Evolutionary conservation across 2,329 filamentous ascomycete genomes (phyloP).

Genomic region (Madurella mycetomatis): DNA sequence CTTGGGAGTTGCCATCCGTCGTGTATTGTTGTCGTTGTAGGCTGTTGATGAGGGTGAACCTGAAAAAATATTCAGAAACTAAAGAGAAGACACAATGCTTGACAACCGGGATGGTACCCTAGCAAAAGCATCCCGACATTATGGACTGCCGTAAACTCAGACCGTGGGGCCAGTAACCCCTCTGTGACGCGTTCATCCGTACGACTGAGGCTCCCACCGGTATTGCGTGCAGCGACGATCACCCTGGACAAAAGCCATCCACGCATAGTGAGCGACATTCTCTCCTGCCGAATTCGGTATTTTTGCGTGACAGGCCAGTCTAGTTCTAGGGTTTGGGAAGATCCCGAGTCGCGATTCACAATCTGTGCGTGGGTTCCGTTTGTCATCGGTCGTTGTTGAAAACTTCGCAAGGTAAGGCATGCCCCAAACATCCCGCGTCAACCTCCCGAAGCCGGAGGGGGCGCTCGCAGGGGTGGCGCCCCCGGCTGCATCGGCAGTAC

Average conservation of each 20-base stretch:
- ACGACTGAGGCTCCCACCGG: not conserved
- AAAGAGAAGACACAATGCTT: not conserved
- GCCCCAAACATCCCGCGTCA: not conserved
- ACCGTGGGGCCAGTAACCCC: not conserved
- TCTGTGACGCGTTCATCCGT: not conserved
- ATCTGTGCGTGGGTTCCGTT: not conserved
- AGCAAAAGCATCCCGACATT: not conserved
- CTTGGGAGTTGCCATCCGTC: not conserved
- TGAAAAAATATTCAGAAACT: not conserved
- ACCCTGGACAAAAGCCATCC: not conserved
- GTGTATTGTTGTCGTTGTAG: too few relatives aligned
- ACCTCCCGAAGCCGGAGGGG: constrained; percentile 1
- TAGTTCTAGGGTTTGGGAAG: not conserved
- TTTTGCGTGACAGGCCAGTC: not conserved
- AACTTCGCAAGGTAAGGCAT: not conserved
- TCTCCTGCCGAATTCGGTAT: not conserved
- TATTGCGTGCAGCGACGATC: not conserved
- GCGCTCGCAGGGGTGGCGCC: not conserved
- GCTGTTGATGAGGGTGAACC: not conserved
- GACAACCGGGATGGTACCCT: not conserved
- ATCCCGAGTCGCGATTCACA: not conserved
- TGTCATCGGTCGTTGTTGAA: not conserved
- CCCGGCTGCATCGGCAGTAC: not conserved
- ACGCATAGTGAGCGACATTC: not conserved
- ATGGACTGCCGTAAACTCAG: not conserved